phyloP scores from a whole-genome alignment of 106 monocot genomes.

The Narthecium ossifragum region DNA sequence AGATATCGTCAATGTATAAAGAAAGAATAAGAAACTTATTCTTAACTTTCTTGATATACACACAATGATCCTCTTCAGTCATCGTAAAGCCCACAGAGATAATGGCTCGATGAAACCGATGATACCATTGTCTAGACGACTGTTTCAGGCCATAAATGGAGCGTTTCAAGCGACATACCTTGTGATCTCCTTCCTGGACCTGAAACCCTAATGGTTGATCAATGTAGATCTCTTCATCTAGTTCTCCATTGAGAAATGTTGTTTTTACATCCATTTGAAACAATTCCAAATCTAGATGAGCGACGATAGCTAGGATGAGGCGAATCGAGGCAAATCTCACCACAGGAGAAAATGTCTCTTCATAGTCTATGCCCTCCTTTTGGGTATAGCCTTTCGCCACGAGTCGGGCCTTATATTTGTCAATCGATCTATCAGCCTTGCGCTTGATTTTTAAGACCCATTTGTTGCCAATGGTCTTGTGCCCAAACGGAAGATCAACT shows the following conservation, averaged over 20 bases:
- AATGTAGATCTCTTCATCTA: conserved; percentile 5
- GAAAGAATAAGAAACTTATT: too few species aligned
- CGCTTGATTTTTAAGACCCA: conserved; percentile 1
- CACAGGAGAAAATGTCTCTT: conserved; percentile 10
- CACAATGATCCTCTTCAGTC: conserved; percentile 2
- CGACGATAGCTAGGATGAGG: not conserved
- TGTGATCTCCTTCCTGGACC: not conserved
- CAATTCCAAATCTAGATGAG: not conserved
- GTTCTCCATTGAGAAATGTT: not conserved
- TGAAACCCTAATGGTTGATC: conserved; percentile 1
- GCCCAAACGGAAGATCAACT: not conserved
- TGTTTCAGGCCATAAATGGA: conserved; percentile 11
- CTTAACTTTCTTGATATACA: not conserved
- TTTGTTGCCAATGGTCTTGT: not conserved
- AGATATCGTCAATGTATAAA: too few species aligned
- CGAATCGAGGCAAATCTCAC: not conserved
- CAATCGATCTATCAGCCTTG: not conserved
- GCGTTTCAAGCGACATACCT: not conserved
- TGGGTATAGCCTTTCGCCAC: conserved; percentile 3
- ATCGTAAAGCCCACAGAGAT: not conserved
- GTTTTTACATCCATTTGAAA: not conserved
- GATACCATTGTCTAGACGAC: conserved; percentile 3
- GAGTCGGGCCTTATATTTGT: not conserved
- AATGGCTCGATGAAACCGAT: not conserved
- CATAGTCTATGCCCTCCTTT: not conserved